phyloP scores from a whole-genome alignment of 2,329 filamentous ascomycete genomes.

The Parafenestella ontariensis region DNA sequence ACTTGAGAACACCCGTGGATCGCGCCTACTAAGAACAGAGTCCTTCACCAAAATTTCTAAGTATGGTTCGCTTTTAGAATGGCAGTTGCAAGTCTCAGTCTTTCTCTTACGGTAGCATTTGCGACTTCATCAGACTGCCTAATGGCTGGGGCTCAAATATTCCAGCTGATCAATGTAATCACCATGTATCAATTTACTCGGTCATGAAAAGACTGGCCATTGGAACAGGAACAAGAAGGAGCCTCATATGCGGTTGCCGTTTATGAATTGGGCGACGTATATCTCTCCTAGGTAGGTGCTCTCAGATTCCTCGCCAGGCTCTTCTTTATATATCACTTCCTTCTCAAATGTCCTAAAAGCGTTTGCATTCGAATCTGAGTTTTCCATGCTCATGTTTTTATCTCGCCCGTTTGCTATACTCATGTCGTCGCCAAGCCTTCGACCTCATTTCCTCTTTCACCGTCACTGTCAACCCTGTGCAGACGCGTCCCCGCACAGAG shows the following conservation, averaged over 20 bases:
- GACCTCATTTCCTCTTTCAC: constrained; percentile 12
- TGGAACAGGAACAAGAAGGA: not conserved
- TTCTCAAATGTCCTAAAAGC: not conserved
- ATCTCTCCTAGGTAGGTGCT: not conserved
- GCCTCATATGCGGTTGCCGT: not conserved
- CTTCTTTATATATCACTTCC: not conserved
- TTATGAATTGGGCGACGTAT: not conserved
- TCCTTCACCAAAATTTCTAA: too few species aligned
- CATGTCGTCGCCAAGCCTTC: not conserved
- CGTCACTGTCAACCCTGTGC: constrained; percentile 5
- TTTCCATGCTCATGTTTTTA: not conserved
- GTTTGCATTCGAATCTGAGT: not conserved
- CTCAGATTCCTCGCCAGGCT: not conserved
- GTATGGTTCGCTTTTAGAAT: too few species aligned
- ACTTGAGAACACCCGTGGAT: too few species aligned
- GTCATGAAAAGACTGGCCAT: not conserved
- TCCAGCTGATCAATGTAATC: too few species aligned
- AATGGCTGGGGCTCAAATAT: too few species aligned
- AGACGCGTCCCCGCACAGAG: not conserved
- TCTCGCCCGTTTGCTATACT: not conserved
- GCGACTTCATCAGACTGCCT: too few species aligned
- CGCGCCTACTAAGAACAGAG: too few species aligned
- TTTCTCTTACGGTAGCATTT: too few species aligned
- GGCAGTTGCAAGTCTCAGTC: too few species aligned
- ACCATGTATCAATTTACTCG: too few species aligned